Conservation (phyloP, 176 grass and related monocot genomes). For the Oryza meyeriana region DNA sequence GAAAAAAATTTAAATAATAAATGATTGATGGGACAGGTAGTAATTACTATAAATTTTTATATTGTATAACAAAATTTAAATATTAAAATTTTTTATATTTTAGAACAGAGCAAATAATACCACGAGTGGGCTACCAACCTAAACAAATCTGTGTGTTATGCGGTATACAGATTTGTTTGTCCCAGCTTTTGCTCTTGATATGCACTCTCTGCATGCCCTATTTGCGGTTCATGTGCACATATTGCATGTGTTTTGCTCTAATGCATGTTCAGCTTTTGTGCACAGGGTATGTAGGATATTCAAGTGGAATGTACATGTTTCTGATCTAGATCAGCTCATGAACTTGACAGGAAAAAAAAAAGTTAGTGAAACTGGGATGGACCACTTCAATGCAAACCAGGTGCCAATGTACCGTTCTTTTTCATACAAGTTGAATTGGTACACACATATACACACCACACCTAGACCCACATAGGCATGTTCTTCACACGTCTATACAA, state of each 20-base stretch:
- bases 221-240: background rate
- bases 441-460: no score
- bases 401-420: no score
- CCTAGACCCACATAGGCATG: no score
- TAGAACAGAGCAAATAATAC: no score
- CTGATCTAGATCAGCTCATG: background rate
- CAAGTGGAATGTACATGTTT: background rate
- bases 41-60: no score
- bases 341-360: background rate
- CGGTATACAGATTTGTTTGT: background rate
- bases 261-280: background rate
- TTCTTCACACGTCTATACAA: no score
- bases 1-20: no score
- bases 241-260: background rate
- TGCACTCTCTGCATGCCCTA: background rate
- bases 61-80: no score
- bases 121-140: background rate
- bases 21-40: no score
- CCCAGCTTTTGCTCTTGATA: background rate
- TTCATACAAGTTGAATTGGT: no score
- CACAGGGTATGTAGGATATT: background rate
- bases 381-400: background rate
- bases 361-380: background rate
- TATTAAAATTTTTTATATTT: no score
- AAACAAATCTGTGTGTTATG: background rate